These are phyloP conservation scores for Leccinellum luteum DNA, from an alignment of 768 basidiomycete genomes.

Conservation along the genomic window DNA sequence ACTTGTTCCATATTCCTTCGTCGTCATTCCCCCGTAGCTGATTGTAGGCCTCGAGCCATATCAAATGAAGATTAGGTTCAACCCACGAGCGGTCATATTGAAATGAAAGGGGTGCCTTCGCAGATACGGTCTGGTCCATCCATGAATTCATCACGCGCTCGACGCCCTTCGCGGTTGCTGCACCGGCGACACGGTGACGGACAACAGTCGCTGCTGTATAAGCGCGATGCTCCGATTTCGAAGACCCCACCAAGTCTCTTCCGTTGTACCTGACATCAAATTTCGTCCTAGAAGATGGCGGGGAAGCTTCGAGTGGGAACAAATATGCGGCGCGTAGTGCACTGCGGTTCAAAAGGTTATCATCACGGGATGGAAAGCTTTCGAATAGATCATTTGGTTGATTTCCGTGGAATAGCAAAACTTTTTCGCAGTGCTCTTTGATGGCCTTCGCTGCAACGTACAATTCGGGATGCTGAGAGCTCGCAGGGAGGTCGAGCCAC, in stretches of 20 bases:
- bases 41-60: conserved; percentile 32
- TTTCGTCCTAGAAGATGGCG: background rate
- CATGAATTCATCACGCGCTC: conserved; percentile 9
- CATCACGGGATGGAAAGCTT: conserved; percentile 3
- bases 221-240: conserved; percentile 14
- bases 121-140: background rate
- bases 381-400: background rate
- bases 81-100: conserved; percentile 33
- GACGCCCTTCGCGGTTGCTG: background rate
- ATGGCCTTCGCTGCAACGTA: conserved; percentile 26
- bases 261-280: conserved; percentile 11
- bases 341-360: conserved; percentile 17
- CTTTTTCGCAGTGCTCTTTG: conserved; percentile 22
- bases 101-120: conserved; percentile 4
- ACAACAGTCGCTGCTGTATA: conserved; percentile 14
- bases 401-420: conserved; percentile 11
- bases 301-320: conserved; percentile 12
- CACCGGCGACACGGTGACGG: background rate
- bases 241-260: conserved; percentile 5
- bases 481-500: conserved; percentile 25
- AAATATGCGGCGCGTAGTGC: conserved; percentile 14
- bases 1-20: conserved; percentile 11
- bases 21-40: conserved; percentile 14
- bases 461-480: conserved; percentile 34
- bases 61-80: conserved; percentile 7